These are phyloP conservation scores for Pecoramyces ruminantium DNA, from an alignment of 192 early-diverging fungal genomes.

Conservation along the genomic window DNA sequence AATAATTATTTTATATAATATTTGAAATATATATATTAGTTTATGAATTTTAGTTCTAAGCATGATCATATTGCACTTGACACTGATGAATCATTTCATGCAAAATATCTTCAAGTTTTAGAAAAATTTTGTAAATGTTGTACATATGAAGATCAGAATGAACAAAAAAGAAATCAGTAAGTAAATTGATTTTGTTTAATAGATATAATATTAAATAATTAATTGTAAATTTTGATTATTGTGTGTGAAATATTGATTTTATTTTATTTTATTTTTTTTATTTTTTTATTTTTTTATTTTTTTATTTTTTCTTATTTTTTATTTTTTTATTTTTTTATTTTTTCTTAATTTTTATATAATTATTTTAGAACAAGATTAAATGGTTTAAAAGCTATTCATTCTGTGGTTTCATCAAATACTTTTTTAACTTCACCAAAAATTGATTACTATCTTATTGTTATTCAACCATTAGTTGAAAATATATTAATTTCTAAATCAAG, in stretches of 20 bases:
- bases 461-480: background rate
- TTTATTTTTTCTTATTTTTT: background rate
- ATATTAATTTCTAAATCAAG: background rate
- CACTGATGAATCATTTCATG: background rate
- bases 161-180: background rate
- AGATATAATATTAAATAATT: too few species aligned
- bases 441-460: background rate
- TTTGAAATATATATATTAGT: background rate
- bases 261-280: too few species aligned
- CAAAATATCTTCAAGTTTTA: background rate
- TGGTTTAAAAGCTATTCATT: background rate
- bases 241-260: too few species aligned
- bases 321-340: too few species aligned
- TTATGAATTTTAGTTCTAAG: background rate
- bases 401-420: background rate
- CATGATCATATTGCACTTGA: background rate
- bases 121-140: background rate
- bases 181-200: too few species aligned
- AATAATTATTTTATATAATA: too few species aligned
- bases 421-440: background rate
- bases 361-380: background rate
- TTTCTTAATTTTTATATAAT: background rate
- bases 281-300: too few species aligned
- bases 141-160: background rate
- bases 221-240: too few species aligned